Conservation (phyloP, 2,329 filamentous ascomycete genomes). For the Cladosporium austrohemisphaericum region DNA sequence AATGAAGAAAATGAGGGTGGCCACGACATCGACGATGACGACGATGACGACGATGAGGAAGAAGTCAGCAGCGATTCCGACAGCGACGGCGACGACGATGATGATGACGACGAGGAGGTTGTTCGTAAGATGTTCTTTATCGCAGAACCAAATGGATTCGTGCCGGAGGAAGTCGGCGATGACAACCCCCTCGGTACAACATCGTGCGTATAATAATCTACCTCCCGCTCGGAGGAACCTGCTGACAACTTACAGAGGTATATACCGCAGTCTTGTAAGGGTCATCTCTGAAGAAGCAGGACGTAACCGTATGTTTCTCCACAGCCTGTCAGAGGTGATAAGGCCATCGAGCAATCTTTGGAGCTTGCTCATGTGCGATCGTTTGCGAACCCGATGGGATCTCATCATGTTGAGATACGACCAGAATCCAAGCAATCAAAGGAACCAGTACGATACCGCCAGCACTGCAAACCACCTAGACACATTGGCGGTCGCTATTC, state of each 20-base stretch:
- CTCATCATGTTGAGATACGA: not conserved
- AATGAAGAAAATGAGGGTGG: not conserved
- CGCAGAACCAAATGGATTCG: not conserved
- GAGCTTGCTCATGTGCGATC: not conserved
- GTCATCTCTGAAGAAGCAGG: not conserved
- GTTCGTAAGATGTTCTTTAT: not conserved
- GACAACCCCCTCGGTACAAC: not conserved
- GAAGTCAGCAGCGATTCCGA: not conserved
- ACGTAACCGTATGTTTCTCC: not conserved
- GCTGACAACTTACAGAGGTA: not conserved
- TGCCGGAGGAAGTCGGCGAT: not conserved
- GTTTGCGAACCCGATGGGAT: not conserved
- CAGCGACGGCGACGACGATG: not conserved
- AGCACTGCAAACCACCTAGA: not conserved
- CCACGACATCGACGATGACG: not conserved
- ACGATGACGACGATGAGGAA: not conserved
- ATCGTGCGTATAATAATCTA: not conserved
- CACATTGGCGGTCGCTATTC: not conserved
- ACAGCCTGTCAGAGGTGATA: not conserved
- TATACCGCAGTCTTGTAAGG: not conserved
- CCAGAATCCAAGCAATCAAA: not conserved
- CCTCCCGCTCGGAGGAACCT: accelerated
- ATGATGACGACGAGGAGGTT: not conserved
- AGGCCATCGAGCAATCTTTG: not conserved
- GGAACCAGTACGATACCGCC: not conserved